Evolutionary conservation across 306 rosid genomes (phyloP).

Genomic region (Trichosanthes cucumerina): DNA sequence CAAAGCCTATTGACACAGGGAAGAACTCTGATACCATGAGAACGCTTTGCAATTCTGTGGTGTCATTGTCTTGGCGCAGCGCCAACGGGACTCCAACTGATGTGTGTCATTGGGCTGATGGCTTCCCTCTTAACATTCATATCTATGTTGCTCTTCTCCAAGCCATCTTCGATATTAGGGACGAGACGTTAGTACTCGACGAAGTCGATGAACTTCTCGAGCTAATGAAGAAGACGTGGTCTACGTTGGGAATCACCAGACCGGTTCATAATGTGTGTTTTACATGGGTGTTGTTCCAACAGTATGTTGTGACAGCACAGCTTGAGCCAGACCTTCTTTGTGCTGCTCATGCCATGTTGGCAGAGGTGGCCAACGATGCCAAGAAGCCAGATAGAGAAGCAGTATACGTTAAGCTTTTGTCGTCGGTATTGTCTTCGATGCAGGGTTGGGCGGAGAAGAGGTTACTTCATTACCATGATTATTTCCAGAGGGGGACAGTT

Average conservation of each 20-base stretch:
- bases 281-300: constrained; percentile 79
- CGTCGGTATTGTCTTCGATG: constrained; percentile 57
- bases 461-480: constrained; percentile 56
- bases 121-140: constrained; percentile 70
- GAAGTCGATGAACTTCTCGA: constrained; percentile 90
- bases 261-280: constrained; percentile 67
- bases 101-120: constrained; percentile 96
- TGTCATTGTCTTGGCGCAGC: constrained; percentile 83
- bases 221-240: constrained; percentile 83
- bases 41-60: constrained; percentile 74
- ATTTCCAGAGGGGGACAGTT: constrained; percentile 51
- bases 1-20: constrained; percentile 49
- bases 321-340: constrained; percentile 64
- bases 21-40: constrained; percentile 85
- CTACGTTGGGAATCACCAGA: constrained; percentile 56
- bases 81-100: constrained; percentile 64
- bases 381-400: constrained; percentile 53
- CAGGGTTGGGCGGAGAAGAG: constrained; percentile 72
- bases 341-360: constrained; percentile 70
- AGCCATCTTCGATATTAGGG: constrained; percentile 61
- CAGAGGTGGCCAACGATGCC: constrained; percentile 66
- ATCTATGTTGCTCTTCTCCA: constrained; percentile 64
- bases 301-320: constrained; percentile 58
- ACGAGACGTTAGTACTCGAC: constrained; percentile 78
- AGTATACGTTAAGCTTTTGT: constrained; percentile 43